Conservation (phyloP, 805 yeast genomes). For the Candida michaelii region DNA sequence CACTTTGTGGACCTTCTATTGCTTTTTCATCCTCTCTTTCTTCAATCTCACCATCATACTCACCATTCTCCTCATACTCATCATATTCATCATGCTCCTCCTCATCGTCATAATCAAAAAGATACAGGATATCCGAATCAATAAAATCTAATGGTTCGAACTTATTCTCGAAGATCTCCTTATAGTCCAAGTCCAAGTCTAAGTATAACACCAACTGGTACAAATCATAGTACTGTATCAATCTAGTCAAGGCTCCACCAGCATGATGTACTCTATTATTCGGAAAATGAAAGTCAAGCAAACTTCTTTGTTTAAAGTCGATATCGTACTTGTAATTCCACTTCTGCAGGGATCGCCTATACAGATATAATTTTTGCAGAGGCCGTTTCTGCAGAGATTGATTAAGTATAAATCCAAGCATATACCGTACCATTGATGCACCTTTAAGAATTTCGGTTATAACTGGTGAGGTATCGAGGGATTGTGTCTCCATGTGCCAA, state of each 20-base stretch:
- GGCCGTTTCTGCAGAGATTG: too few species aligned
- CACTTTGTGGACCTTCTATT: too few species aligned
- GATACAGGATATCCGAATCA: slow-evolving; percentile 15
- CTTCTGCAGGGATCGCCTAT: too few species aligned
- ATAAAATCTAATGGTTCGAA: slow-evolving; percentile 7
- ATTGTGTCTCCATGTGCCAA: slow-evolving; percentile 28
- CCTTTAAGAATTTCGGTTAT: slow-evolving; percentile 50
- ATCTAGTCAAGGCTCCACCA: slow-evolving; percentile 23
- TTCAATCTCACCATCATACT: too few species aligned
- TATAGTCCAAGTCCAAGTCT: slow-evolving; percentile 4
- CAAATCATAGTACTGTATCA: slow-evolving; percentile 10
- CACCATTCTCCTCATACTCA: too few species aligned
- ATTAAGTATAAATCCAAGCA: slow-evolving; percentile 54
- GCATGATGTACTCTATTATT: slow-evolving; percentile 43
- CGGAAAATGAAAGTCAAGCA: slow-evolving; percentile 19
- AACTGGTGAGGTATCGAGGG: slow-evolving; percentile 29
- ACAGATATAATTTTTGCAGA: too few species aligned
- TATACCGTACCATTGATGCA: slow-evolving; percentile 59
- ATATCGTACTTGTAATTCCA: slow-evolving; percentile 3
- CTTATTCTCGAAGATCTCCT: slow-evolving; percentile 8
- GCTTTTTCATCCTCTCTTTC: too few species aligned
- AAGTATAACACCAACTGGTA: slow-evolving; percentile 7
- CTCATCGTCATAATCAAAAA: slow-evolving; percentile 10
- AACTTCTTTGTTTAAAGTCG: slow-evolving; percentile 7
- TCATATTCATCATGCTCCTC: neutral